phyloP scores from a whole-genome alignment of 2,329 filamentous ascomycete species.

The Pleoardoris graminearum region DNA sequence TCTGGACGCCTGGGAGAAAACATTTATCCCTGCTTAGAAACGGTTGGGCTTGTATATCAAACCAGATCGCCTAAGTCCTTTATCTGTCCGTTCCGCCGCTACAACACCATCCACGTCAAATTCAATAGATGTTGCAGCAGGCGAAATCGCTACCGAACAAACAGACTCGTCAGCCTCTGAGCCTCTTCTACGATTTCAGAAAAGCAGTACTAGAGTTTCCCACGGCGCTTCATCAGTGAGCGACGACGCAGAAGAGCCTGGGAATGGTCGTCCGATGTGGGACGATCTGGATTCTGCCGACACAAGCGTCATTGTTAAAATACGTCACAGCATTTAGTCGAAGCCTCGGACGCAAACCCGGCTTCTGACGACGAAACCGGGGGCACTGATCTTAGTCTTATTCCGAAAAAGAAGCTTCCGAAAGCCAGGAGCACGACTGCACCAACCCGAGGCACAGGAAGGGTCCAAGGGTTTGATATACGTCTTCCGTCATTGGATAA shows the following conservation, averaged over 20 bases:
- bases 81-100: neutral
- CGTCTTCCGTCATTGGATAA: conserved; percentile 52
- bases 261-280: no score
- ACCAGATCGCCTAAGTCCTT: neutral
- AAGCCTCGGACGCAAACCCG: neutral
- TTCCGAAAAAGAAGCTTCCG: no score
- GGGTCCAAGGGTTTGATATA: conserved; percentile 28
- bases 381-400: neutral
- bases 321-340: no score
- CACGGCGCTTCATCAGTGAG: no score
- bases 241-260: no score
- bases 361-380: neutral
- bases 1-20: neutral
- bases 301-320: no score
- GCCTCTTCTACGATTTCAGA: no score
- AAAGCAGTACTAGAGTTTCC: no score
- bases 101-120: neutral
- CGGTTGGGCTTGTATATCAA: neutral
- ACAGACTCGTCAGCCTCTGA: no score
- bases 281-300: no score
- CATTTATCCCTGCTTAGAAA: conserved; percentile 4
- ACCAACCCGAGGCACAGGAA: neutral
- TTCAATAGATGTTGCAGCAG: no score
- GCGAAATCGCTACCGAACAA: no score
- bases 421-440: neutral